A percentile compares a stretch with the other conserved stretches of the same genome.
Conservation (phyloP, 495 filamentous ascomycete genomes). For the Xylaria flabelliformis region DNA sequence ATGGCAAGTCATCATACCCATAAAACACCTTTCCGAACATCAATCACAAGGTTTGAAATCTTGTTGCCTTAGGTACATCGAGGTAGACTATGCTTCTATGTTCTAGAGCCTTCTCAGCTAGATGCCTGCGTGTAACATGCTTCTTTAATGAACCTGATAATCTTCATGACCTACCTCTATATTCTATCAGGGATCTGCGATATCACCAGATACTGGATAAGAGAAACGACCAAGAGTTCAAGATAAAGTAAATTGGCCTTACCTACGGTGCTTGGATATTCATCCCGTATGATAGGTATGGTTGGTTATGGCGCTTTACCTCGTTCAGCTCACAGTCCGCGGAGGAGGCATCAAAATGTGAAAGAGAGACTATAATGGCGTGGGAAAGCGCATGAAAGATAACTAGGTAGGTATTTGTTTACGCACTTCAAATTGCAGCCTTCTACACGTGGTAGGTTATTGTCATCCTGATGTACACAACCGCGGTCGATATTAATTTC, state of each 20-base stretch:
- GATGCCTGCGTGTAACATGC: neutral
- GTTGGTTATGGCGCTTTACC: neutral
- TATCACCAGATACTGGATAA: neutral
- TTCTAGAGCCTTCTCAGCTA: constrained; percentile 2
- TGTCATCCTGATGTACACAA: neutral
- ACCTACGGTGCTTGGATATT: neutral
- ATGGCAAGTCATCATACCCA: constrained; percentile 11
- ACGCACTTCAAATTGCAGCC: constrained; percentile 10
- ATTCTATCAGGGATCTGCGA: neutral
- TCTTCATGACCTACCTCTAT: neutral
- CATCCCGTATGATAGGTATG: neutral
- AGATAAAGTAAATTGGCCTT: neutral
- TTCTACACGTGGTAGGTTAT: constrained; percentile 12
- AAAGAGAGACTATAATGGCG: neutral
- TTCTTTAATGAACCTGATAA: neutral
- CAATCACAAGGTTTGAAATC: constrained; percentile 2
- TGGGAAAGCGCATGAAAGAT: neutral
- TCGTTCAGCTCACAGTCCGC: neutral
- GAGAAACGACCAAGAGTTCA: neutral
- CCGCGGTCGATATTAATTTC: neutral
- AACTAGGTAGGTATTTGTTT: neutral
- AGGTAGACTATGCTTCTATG: neutral
- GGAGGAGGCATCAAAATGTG: too few species aligned
- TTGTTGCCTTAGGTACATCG: neutral
- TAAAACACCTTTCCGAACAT: neutral